Conservation (phyloP, 129 eudicot species). For the Glebionis coronaria region DNA sequence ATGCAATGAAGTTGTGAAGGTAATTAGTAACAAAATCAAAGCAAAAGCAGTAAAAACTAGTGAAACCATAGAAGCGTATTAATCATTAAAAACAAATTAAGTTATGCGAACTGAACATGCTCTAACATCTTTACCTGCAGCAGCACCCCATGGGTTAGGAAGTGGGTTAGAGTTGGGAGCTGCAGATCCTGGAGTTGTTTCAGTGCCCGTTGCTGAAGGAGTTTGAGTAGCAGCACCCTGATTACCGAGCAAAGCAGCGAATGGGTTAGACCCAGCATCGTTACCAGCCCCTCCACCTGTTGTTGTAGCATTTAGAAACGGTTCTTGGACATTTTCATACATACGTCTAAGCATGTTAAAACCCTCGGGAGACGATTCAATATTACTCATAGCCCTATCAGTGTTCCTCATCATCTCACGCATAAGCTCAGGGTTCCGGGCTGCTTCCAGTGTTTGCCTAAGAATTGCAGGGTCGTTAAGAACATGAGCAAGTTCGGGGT, state of each 20-base stretch:
- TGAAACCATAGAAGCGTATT: neutral
- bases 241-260: constrained; percentile 83
- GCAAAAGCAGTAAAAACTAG: neutral
- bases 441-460: constrained; percentile 88
- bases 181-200: constrained; percentile 43
- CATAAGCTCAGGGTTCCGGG: constrained; percentile 95
- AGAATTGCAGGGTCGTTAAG: constrained; percentile 67
- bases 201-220: constrained; percentile 53
- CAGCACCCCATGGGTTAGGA: constrained; percentile 88
- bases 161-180: constrained; percentile 89
- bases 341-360: constrained; percentile 95
- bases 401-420: constrained; percentile 99
- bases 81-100: neutral
- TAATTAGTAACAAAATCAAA: too few relatives aligned
- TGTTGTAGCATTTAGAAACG: constrained; percentile 90
- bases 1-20: neutral
- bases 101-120: neutral
- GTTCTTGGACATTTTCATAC: constrained; percentile 99
- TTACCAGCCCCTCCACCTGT: constrained; percentile 51
- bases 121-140: constrained; percentile 40
- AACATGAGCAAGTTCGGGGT: constrained; percentile 82
- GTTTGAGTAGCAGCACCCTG: constrained; percentile 46
- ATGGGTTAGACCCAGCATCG: constrained; percentile 69
- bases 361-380: constrained; percentile 96
- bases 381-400: constrained; percentile 96